Percentiles rank a stretch among this genome's conserved stretches.
These are phyloP conservation scores for Annona cherimola DNA, from an alignment of 164 flowering plant species.

Conservation along the genomic window DNA sequence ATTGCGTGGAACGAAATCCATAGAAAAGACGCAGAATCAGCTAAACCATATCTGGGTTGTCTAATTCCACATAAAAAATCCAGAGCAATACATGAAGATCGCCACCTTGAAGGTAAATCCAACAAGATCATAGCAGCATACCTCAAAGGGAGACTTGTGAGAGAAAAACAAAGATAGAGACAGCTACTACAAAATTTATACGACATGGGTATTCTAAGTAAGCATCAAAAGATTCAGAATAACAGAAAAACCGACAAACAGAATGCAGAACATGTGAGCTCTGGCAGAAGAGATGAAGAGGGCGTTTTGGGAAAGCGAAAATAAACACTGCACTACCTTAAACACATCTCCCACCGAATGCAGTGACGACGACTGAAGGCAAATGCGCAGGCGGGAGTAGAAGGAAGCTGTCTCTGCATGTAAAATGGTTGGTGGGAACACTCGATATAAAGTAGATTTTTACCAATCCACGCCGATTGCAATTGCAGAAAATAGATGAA, in stretches of 20 bases:
- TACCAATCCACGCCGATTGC: constrained; percentile 8
- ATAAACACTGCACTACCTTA: background rate
- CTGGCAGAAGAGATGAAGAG: no score
- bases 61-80: background rate
- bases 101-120: no score
- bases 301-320: no score
- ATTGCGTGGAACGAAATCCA: background rate
- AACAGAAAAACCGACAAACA: background rate
- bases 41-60: constrained; percentile 4
- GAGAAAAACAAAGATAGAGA: background rate
- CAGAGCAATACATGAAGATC: background rate
- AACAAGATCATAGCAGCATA: background rate
- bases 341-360: background rate
- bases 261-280: background rate
- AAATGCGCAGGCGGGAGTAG: background rate
- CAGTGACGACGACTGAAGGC: background rate
- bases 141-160: background rate
- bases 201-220: constrained; percentile 1
- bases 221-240: background rate
- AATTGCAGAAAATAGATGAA: background rate
- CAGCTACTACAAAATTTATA: background rate
- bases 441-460: background rate
- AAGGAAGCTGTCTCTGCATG: background rate
- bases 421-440: background rate
- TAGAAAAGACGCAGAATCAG: background rate